Evolutionary conservation across 2,329 filamentous ascomycete genomes (phyloP), one percentile per base, ranked within the genome.

Genomic region (Colletotrichum echinochloae): DNA sequence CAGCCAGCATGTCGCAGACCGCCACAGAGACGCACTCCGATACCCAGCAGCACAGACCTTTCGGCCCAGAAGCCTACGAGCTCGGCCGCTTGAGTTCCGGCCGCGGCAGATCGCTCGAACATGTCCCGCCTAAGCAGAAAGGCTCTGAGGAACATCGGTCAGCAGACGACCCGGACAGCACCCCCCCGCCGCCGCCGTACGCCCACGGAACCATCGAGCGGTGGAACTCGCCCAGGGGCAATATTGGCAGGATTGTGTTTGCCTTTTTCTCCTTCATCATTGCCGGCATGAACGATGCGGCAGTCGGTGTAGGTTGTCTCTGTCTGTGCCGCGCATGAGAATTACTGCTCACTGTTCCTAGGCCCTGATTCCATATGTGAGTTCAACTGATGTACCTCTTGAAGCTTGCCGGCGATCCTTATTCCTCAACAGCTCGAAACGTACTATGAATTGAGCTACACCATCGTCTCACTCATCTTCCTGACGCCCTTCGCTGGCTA

Each of bases 401-500:
- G 1, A 18, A 2, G 11, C 14, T 14, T 12, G 33, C 6, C 7
- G 0, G 39, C 6, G 11, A 37, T 33, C 26, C 65, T 66, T 12
- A 74, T 20, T 23, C 20, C 8, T 8, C 0, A 4, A 44, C 65
- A 89, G 87, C 82, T 91, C 7, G 88, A 91, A 82, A 78, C 79
- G 20, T 90, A 90, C 79, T 91, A 91, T 76, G 71, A 83, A 30
- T 81, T 91, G 12, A 85, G 80, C 35, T 91, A 91, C 76, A 85
- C 88, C 0, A 77, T 90, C 54, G 85, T 91, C 0, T 90, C 90
- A 0, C 82, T 91, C 5, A 83, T 91, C 56, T 92, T 91, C 77
- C 80, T 92, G 2, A 88, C 89, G 0, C 90, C 90, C 0, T 87
- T 92, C 28, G 81, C 85, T 1, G 90, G 90, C 30, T 92, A 92